These are phyloP conservation scores for Chaetomium cochliodes DNA, from an alignment of 495 filamentous ascomycete genomes.

Conservation along the genomic window DNA sequence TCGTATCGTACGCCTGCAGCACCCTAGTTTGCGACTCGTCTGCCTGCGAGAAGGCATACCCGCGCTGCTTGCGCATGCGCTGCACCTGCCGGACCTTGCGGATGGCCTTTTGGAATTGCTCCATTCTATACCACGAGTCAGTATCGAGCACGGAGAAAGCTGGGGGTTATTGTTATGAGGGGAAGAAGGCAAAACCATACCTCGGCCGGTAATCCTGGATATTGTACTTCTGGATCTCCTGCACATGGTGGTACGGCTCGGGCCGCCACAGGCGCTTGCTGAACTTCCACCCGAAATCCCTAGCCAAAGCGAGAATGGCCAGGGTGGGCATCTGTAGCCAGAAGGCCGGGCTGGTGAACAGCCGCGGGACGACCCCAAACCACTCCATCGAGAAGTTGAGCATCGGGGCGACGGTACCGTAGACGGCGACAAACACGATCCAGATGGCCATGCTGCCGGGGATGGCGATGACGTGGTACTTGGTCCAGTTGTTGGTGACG, in stretches of 20 bases:
- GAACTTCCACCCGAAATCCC: constrained; percentile 84
- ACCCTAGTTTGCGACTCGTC: constrained; percentile 93
- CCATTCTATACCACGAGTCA: constrained; percentile 63
- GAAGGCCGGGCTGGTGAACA: constrained; percentile 81
- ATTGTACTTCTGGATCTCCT: constrained; percentile 99
- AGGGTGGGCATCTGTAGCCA: constrained; percentile 83
- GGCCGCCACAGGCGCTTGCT: constrained; percentile 95
- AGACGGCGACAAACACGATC: constrained; percentile 85
- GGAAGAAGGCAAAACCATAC: constrained; percentile 39
- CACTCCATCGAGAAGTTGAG: constrained; percentile 83
- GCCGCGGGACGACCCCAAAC: constrained; percentile 72
- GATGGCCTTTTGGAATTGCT: constrained; percentile 99
- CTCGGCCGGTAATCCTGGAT: constrained; percentile 97
- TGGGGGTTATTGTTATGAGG: background rate
- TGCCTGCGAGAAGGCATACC: constrained; percentile 96
- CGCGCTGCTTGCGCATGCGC: constrained; percentile 98
- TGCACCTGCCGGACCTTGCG: constrained; percentile 98
- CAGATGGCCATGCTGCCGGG: constrained; percentile 90
- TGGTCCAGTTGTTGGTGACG: constrained; percentile 97
- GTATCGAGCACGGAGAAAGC: background rate
- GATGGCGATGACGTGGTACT: constrained; percentile 94
- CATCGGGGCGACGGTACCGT: constrained; percentile 86
- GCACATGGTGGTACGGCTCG: constrained; percentile 95
- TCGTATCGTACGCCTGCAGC: constrained; percentile 96
- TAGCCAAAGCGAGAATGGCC: constrained; percentile 77